These are phyloP conservation scores for Candida piceae DNA, from an alignment of 805 yeast genomes.

Conservation along the genomic window DNA sequence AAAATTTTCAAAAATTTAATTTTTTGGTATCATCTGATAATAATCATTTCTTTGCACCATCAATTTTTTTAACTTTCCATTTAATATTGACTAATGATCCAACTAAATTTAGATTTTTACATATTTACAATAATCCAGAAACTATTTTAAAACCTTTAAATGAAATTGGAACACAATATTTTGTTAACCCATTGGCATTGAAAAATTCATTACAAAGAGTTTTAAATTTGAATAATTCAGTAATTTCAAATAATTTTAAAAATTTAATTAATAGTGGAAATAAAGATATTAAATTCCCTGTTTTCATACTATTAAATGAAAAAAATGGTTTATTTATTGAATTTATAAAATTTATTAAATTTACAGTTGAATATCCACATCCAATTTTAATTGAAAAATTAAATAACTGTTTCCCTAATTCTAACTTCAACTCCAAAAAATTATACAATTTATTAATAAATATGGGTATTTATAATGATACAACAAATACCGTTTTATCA, in stretches of 20 bases:
- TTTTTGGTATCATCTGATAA: too few relatives aligned
- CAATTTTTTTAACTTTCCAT: slow-evolving; percentile 18
- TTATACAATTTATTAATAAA: slow-evolving; percentile 13
- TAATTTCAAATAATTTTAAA: slow-evolving; percentile 11
- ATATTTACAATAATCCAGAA: slow-evolving; percentile 13
- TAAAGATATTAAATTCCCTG: too few relatives aligned
- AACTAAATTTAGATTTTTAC: slow-evolving; percentile 17
- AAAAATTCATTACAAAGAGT: slow-evolving; percentile 16
- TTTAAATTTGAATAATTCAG: slow-evolving; percentile 5
- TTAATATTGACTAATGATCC: slow-evolving; percentile 23
- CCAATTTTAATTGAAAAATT: slow-evolving; percentile 14
- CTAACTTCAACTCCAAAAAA: slow-evolving; percentile 7
- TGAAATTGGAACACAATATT: slow-evolving; percentile 14
- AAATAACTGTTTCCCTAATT: slow-evolving; percentile 9
- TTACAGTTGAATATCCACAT: slow-evolving; percentile 30
- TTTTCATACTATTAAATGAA: slow-evolving; percentile 8
- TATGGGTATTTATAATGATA: slow-evolving; percentile 11
- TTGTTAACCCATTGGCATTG: slow-evolving; percentile 19
- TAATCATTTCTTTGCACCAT: background rate
- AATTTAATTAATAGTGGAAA: too few relatives aligned
- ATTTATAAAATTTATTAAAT: slow-evolving; percentile 25
- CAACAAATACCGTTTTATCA: slow-evolving; percentile 24
- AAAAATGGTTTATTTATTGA: slow-evolving; percentile 15
- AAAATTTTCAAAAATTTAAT: background rate
- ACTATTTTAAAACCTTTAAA: slow-evolving; percentile 18